Conservation (phyloP, 2,329 filamentous ascomycete genomes). For the Pseudogymnoascus sp. region DNA sequence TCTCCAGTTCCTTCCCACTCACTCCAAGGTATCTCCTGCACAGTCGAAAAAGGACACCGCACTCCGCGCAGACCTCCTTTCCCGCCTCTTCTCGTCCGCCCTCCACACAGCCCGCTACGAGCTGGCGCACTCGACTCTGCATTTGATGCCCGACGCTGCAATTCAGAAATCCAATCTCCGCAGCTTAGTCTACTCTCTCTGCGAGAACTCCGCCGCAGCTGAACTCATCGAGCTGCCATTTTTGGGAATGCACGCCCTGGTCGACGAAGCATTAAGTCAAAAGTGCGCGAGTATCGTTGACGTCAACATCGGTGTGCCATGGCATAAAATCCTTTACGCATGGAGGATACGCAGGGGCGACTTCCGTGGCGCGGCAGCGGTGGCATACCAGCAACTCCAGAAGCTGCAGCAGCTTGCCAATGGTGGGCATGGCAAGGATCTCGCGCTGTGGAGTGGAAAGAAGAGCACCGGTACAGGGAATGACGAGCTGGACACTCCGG, state of each 20-base stretch:
- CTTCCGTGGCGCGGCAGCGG: constrained; percentile 70
- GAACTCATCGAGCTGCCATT: constrained; percentile 73
- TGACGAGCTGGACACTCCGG: constrained; percentile 54
- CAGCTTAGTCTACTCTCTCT: constrained; percentile 64
- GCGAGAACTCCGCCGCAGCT: constrained; percentile 56
- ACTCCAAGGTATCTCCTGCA: neutral
- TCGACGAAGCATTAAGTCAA: constrained; percentile 70
- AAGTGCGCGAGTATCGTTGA: constrained; percentile 65
- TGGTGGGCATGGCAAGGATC: constrained; percentile 53
- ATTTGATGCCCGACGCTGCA: constrained; percentile 63
- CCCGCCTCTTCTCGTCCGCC: constrained; percentile 76
- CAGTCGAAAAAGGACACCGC: constrained; percentile 16
- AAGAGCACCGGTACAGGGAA: constrained; percentile 32
- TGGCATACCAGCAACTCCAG: constrained; percentile 57
- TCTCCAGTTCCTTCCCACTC: constrained; percentile 51
- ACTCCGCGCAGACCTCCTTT: constrained; percentile 63
- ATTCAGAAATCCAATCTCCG: constrained; percentile 67
- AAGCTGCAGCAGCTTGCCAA: constrained; percentile 43
- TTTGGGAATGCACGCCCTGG: constrained; percentile 65
- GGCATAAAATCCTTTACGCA: constrained; percentile 84
- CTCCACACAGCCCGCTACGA: constrained; percentile 74
- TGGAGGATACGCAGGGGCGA: constrained; percentile 78
- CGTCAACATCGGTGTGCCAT: constrained; percentile 59
- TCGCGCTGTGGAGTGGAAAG: constrained; percentile 25
- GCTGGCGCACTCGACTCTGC: constrained; percentile 72